Evolutionary conservation across 176 grass and related monocot species (phyloP), one percentile per base, ranked within the genome.

Genomic region (Ensete ventricosum): DNA sequence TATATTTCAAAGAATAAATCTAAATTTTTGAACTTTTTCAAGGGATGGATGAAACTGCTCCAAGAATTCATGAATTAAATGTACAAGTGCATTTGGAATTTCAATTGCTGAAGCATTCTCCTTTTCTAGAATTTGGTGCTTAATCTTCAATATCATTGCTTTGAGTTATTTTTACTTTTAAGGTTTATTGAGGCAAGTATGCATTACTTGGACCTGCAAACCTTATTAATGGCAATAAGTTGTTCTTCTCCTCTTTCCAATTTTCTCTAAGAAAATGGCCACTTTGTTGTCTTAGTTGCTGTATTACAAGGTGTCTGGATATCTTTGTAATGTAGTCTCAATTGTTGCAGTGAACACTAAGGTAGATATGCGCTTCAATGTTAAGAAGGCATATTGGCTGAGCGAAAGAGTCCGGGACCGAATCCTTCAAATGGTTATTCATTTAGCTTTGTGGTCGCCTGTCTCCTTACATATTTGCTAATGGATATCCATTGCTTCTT

Each of bases 321-420:
- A 22, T 29, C 16, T 69, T 77, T 25, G 9, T 77, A 65, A 26
- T 63, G 21, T 65, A 51, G 34, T 49, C 21, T 29, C 26, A 53
- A 66, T 79, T 80, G 2, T 76, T 71, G 70, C 88, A 99, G 88
- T 99, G 65, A 99, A 99, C 52, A 99, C 88, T 50, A 94, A 99
- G 86, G 95, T 99, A 81, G 95, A 99, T 80, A 94, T 94, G 91
- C 80, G 88, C 50, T 99, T 94, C 81, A 94, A 94, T 89, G 88
- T 99, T 81, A 91, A 91, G 19, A 69, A 89, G 82, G 91, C 88
- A 83, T 69, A 89, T 76, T 99, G 95, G 95, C 79, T 99, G 70
- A 89, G 88, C 68, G 95, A 94, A 74, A 99, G 88, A 83, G 85
- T 94, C 75, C 89, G 82, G 58, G 88, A 91, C 81, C 71, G 83